Conservation (phyloP, 768 basidiomycete species). For the Psilocybe sp. region DNA sequence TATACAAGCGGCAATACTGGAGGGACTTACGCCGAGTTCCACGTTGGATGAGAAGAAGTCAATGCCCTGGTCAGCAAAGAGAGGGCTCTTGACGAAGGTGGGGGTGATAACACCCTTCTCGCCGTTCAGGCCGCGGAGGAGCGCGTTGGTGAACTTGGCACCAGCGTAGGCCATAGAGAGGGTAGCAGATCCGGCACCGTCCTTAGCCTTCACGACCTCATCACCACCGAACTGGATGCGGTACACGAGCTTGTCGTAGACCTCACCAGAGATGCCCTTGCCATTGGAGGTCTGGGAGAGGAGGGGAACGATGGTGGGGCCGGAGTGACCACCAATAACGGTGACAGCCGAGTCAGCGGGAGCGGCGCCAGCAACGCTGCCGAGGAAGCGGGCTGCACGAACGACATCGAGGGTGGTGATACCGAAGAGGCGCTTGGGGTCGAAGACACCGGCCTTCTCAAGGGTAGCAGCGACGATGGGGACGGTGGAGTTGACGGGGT, state of each 20-base stretch:
- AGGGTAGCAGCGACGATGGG: conserved; percentile 94
- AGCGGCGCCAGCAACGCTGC: conserved; percentile 59
- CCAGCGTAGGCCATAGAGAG: conserved; percentile 96
- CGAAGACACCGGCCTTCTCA: conserved; percentile 88
- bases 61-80: conserved; percentile 82
- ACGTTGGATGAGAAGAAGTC: conserved; percentile 94
- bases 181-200: conserved; percentile 90
- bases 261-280: conserved; percentile 71
- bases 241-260: conserved; percentile 76
- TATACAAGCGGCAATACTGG: conserved; percentile 5
- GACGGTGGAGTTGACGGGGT: conserved; percentile 98
- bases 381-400: conserved; percentile 89
- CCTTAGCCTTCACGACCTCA: conserved; percentile 98
- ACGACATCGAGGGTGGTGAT: conserved; percentile 98
- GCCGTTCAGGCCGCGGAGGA: conserved; percentile 84
- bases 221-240: conserved; percentile 98
- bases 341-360: conserved; percentile 72
- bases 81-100: conserved; percentile 86
- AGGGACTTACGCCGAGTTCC: conserved; percentile 81
- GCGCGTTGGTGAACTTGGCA: conserved; percentile 81
- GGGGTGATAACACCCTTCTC: conserved; percentile 85
- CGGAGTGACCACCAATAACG: conserved; percentile 94
- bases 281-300: conserved; percentile 79
- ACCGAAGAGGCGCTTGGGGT: conserved; percentile 89
- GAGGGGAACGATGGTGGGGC: conserved; percentile 95